Conservation (phyloP, 352 stramenopile species). For the Pythium phragmiticola region DNA sequence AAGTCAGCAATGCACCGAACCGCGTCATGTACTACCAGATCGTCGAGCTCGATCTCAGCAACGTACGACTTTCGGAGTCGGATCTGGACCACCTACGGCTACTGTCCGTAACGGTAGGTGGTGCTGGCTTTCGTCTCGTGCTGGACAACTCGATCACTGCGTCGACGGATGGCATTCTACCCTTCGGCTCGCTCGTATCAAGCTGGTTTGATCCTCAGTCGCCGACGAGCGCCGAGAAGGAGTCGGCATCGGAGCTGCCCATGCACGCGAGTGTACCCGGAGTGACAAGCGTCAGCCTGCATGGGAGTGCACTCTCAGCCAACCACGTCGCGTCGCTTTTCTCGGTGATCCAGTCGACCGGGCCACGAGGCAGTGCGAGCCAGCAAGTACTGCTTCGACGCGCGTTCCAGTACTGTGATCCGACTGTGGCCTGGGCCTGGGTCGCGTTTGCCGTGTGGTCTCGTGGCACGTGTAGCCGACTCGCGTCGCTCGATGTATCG, state of each 20-base stretch:
- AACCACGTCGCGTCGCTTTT: constrained; percentile 40
- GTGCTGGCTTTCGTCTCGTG: constrained; percentile 21
- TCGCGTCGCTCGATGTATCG: constrained; percentile 38
- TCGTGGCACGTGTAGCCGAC: constrained; percentile 7
- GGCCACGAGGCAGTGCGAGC: background rate
- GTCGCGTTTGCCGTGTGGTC: constrained; percentile 30
- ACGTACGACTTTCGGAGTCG: background rate
- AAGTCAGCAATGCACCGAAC: constrained; percentile 16
- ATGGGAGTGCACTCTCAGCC: constrained; percentile 31
- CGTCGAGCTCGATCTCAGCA: constrained; percentile 16
- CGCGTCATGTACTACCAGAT: constrained; percentile 15
- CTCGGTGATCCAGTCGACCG: constrained; percentile 29
- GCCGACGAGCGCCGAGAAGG: background rate
- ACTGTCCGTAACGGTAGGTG: background rate
- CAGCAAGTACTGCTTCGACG: constrained; percentile 32
- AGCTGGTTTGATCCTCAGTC: constrained; percentile 28
- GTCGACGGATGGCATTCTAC: background rate
- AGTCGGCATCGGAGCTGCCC: background rate
- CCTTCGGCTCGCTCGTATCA: constrained; percentile 31
- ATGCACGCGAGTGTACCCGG: background rate
- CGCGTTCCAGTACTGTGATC: constrained; percentile 27
- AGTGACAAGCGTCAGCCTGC: constrained; percentile 11
- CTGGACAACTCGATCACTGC: constrained; percentile 26
- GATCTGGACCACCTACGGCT: background rate
- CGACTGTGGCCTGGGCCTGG: constrained; percentile 38